Base-by-base conservation (phyloP, 495 filamentous ascomycete genomes). In the Daldinia decipiens region DNA sequence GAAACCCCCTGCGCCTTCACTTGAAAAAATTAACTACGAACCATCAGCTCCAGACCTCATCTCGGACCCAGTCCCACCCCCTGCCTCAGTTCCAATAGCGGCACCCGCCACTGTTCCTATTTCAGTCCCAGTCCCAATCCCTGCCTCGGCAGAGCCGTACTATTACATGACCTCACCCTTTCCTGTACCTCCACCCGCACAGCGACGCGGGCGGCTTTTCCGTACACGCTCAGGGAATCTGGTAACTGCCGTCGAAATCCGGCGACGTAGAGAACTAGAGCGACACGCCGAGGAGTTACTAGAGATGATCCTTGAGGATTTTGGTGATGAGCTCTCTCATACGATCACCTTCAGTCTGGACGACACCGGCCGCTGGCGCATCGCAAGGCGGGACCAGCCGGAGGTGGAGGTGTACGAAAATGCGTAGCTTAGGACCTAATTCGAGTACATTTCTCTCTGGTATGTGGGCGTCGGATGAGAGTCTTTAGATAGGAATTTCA, bases 291-390 rank as follows among this genome's bases (percentile, higher is more conserved):
- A 65, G 1, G 71, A 73, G 57, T 32, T 71, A 2, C 64, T 77
- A 9, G 61, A 76, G 19, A 60, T 73, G 47, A 59, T 77, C 6
- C 54, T 77, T 53, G 65, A 72, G 15, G 77, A 67, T 8, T 57
- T 77, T 11, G 40, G 45, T 13, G 29, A 51, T 3, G 57, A 56
- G 8, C 29, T 3, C 5, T 54, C 59, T 13, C 36, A 27, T 39
- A 34, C 43, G 43, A 15, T 70, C 7, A 43, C 61, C 7, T 67
- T 75, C 26, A 4, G 17, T 47, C 51, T 75, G 61, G 65, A 77
- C 50, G 71, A 73, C 32, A 62, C 43, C 19, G 76, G 74, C 40
- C 72, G 68, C 53, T 82, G 75, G 78, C 72, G 75, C n/a, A 70
- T 76, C 70, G 70, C 65, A 60, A 74, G 75, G 63, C 52, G 13